Conservation (phyloP, 306 rosid genomes). For the Crotalaria pallida region DNA sequence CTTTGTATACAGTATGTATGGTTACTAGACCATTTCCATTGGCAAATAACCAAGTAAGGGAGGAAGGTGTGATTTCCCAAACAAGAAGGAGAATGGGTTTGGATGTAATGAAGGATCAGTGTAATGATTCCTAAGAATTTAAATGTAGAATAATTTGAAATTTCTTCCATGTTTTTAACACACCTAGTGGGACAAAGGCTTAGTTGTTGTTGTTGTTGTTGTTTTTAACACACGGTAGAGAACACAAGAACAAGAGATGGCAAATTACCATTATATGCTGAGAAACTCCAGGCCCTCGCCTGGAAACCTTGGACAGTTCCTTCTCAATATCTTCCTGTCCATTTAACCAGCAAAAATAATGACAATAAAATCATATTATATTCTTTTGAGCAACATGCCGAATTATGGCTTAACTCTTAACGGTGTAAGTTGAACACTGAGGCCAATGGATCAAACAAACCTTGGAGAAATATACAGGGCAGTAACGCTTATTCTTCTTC, state of each 20-base stretch:
- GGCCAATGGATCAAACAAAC: conserved; percentile 42
- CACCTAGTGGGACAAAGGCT: too few species aligned
- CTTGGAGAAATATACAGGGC: conserved; percentile 89
- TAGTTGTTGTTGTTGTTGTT: too few species aligned
- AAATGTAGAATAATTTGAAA: background rate
- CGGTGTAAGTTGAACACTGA: background rate
- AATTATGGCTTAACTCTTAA: background rate
- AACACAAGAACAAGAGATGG: conserved; percentile 6
- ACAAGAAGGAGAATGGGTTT: background rate
- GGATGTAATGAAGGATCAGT: background rate
- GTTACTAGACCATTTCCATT: background rate
- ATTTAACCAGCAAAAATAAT: conserved; percentile 17
- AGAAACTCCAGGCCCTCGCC: conserved; percentile 62
- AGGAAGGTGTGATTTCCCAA: background rate
- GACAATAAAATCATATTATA: background rate
- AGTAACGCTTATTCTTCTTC: conserved; percentile 87
- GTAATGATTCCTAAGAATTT: background rate
- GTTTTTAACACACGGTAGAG: background rate
- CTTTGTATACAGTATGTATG: background rate
- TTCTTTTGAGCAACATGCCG: background rate
- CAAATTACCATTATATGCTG: conserved; percentile 65
- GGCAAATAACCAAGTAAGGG: background rate
- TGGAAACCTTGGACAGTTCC: conserved; percentile 68
- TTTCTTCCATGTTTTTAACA: conserved; percentile 1
- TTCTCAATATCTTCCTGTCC: conserved; percentile 88